phyloP scores from a whole-genome alignment of 2,329 filamentous ascomycete genomes.

The Colletotrichum neosansevieriae region DNA sequence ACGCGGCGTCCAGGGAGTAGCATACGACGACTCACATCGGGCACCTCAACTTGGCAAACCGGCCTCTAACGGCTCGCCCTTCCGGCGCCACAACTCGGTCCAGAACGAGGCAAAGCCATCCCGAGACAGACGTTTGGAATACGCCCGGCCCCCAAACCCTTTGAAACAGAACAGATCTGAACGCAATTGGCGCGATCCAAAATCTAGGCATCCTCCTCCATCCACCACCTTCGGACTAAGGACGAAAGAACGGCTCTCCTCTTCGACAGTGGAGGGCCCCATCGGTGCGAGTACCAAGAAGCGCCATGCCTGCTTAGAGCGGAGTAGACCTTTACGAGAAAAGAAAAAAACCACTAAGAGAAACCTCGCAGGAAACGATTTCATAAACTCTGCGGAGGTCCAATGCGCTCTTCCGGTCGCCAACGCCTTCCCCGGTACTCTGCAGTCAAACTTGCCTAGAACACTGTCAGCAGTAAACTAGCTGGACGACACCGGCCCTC shows the following conservation, averaged over 20 bases:
- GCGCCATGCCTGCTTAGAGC: conserved; percentile 13
- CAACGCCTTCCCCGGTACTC: no score
- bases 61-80: background rate
- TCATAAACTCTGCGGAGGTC: background rate
- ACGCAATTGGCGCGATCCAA: background rate
- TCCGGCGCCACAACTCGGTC: conserved; percentile 1
- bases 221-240: background rate
- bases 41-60: background rate
- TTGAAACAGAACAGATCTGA: no score
- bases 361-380: no score
- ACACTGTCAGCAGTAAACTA: conserved; percentile 4
- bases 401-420: conserved; percentile 1
- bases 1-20: background rate
- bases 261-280: background rate
- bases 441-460: background rate
- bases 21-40: background rate
- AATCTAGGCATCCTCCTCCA: background rate
- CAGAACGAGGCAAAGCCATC: background rate
- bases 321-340: background rate
- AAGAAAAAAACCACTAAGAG: no score
- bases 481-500: conserved; percentile 3
- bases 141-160: background rate
- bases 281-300: conserved; percentile 18
- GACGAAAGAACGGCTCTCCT: background rate
- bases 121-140: no score